Base-by-base conservation (phyloP, 75 land plant species). In the Selaginella moellendorffii region DNA sequence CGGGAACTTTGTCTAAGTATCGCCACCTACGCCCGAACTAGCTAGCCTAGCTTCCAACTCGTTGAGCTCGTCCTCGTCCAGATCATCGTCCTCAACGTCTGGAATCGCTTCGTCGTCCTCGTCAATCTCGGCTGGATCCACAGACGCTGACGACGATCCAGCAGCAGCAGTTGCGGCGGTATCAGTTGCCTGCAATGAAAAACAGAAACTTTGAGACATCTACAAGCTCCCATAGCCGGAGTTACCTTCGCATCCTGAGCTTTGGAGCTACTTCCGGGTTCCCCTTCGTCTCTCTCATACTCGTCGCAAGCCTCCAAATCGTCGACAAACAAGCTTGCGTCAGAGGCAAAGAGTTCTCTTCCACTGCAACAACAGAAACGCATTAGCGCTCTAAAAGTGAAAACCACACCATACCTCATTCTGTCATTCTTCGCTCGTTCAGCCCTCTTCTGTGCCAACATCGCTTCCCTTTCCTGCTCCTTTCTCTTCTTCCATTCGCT, bases 301-400 rank as follows among this genome's bases (percentile, higher is more conserved):
- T 70, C 56, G 12, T 95, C 99, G 78, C 80, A 90, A 42, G 99
- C 96, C 73, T 90, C 99, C 29, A 71, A 86, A 81, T 95, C 99
- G 74, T 95, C 99, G 63, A 95, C 91, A 79, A 95, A 95, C 79
- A 86, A 71, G 61, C 97, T 95, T 30, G 99, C 83, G 82, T 95
- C 81, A 56, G 88, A 67, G 22, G 87, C 71, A 68, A 95, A 95
- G 29, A 95, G 71, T 79, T 95, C 99, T 61, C 97, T 87, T 24
- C 99, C 99, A 82, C 99, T 95, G 88, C 20, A 72, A 36, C 14
- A 36, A 36, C 46, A 36, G 46, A 36, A 5, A 36, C 46, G 14
- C 46, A 36, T n/a, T n/a, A n/a, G n/a, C n/a, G n/a, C n/a, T n/a
- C n/a, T n/a, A n/a, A n/a, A n/a, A n/a, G n/a, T n/a, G n/a, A n/a